Evolutionary conservation across 371 early-diverging fungal species (phyloP), one percentile per base, ranked within the genome.

Genomic region (Syncephalastrum sp.): DNA sequence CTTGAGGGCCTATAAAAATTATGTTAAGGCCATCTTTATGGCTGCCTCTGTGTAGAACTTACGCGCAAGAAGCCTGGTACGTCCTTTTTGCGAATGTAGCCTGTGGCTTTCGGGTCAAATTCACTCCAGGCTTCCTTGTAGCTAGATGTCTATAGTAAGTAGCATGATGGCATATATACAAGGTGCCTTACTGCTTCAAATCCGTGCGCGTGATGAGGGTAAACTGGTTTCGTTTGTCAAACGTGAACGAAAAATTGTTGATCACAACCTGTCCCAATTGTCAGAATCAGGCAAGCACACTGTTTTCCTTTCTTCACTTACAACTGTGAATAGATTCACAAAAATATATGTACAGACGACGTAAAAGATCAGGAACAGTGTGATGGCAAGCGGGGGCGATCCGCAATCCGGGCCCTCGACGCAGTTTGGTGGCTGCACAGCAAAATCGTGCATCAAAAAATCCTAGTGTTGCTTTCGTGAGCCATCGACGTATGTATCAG

Each of bases 381-480:
- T 33, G 42, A 70, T 69, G 0, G 81, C 77, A 48, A 68, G 67
- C 0, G 50, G 43, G 4, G 73, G 75, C 7, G 72, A 74, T 24
- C 82, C 82, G 57, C 82, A 82, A 45, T 82, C 82, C 12, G 63
- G 59, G 15, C 60, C 68, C 3, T 67, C 67, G 5, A 75, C 74
- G 49, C 82, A 82, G 5, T 62, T 51, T 0, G 79, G 79, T 0
- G 58, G 41, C 4, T 62, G 54, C 5, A 75, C 61, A 53, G 75
- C 64, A 65, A 77, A 80, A 54, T 82, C 82, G 54, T 79, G 81
- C 79, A 82, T 78, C 14, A 82, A 63, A 51, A 77, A 77, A 53
- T 82, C 70, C 75, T 75, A 55, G 13, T 52, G 12, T 45, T n/a
- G 17, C 3, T n/a, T 41, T 42, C 42, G 14, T 43, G n/a, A 47